Percentiles rank a stretch among this genome's conserved stretches.
These are phyloP conservation scores for Glomus cerebriforme DNA, from an alignment of 192 early-diverging fungal species.

Conservation along the genomic window DNA sequence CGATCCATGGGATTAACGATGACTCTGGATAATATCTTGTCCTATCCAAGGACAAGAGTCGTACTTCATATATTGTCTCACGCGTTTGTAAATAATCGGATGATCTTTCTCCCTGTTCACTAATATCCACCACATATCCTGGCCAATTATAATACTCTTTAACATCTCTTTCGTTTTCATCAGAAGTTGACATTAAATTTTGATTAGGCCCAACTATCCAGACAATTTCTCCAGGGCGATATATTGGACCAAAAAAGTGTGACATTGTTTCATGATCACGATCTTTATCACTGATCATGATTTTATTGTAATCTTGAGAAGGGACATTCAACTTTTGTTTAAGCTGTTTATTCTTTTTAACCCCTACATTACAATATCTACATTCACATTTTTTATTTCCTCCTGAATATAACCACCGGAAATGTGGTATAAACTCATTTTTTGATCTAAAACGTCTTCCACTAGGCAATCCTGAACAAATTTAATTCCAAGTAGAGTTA, in stretches of 20 bases:
- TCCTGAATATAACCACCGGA: background rate
- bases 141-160: background rate
- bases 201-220: background rate
- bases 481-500: background rate
- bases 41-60: background rate
- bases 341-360: background rate
- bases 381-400: background rate
- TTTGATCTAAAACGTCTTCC: background rate
- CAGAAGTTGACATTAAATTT: background rate
- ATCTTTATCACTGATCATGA: background rate
- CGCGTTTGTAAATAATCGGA: background rate
- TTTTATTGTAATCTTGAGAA: background rate
- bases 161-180: background rate
- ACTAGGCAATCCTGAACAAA: background rate
- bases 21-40: background rate
- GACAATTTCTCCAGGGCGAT: background rate
- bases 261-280: background rate
- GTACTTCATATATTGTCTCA: background rate
- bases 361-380: background rate
- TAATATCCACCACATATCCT: background rate
- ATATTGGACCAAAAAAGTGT: background rate
- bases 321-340: too few species aligned
- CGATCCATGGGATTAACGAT: background rate
- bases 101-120: background rate
- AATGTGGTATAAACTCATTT: background rate